Conservation (phyloP, 31 red algal genomes). For the Bonnemaisonia californica region DNA sequence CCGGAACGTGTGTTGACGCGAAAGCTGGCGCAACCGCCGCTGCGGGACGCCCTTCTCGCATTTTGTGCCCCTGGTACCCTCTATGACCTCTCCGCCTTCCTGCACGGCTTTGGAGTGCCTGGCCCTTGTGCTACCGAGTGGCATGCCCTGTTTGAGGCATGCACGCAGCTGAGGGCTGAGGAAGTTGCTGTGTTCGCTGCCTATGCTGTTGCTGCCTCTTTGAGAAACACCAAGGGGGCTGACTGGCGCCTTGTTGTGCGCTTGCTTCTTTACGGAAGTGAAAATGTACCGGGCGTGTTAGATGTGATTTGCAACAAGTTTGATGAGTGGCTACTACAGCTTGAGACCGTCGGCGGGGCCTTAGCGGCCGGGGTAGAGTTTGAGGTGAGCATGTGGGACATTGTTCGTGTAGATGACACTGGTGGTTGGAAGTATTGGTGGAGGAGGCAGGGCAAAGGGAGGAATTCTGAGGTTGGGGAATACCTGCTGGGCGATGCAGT, state of each 20-base stretch:
- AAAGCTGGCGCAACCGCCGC: not conserved
- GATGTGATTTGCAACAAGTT: constrained; percentile 31
- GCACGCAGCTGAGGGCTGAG: not conserved
- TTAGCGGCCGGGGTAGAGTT: not conserved
- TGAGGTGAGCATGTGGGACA: not conserved
- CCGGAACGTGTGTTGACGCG: not conserved
- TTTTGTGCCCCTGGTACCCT: not conserved
- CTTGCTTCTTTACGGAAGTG: not conserved
- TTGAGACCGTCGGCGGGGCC: not conserved
- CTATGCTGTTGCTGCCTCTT: not conserved
- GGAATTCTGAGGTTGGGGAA: not conserved
- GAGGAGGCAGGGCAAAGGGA: not conserved
- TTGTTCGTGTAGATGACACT: not conserved
- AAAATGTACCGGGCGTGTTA: not conserved
- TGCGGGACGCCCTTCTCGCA: not conserved
- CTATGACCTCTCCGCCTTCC: not conserved
- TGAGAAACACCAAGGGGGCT: not conserved
- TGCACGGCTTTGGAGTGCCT: not conserved
- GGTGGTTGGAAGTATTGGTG: not conserved
- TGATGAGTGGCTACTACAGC: constrained; percentile 18
- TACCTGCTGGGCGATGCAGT: not conserved
- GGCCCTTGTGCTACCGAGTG: not conserved
- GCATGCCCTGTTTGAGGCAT: not conserved
- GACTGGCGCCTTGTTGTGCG: not conserved
- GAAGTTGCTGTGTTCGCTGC: not conserved